Evolutionary conservation across 1,284 basidiomycete species (phyloP).

Genomic region (Crucibulum parvulum): DNA sequence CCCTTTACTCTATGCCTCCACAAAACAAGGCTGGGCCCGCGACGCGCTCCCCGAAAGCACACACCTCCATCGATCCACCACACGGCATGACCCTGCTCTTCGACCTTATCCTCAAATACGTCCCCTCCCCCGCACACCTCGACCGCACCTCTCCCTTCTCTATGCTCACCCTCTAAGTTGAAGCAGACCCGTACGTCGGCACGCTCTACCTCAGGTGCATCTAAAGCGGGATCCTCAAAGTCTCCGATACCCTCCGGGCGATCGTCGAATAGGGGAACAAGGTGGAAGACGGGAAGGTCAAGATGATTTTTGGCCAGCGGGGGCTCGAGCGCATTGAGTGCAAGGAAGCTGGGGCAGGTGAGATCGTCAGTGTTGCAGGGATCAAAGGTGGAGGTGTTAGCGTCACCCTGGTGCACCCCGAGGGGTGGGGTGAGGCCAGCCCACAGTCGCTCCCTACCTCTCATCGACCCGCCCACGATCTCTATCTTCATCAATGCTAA

Average conservation of each 20-base stretch:
- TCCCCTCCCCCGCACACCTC: constrained; percentile 46
- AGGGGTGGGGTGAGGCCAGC: constrained; percentile 49
- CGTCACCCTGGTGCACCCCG: constrained; percentile 46
- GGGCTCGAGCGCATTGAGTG: constrained; percentile 49
- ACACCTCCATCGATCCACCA: constrained; percentile 11
- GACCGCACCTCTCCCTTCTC: constrained; percentile 45
- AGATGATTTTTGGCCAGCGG: constrained; percentile 45
- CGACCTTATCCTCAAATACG: constrained; percentile 49
- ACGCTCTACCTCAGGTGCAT: constrained; percentile 51
- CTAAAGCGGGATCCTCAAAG: constrained; percentile 42
- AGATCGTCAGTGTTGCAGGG: constrained; percentile 36
- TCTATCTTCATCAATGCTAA: constrained; percentile 31
- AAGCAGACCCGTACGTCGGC: constrained; percentile 49
- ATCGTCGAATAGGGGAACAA: constrained; percentile 46
- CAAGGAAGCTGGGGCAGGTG: constrained; percentile 38
- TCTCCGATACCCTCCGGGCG: constrained; percentile 46
- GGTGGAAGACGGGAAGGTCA: constrained; percentile 53
- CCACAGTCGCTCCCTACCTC: constrained; percentile 48
- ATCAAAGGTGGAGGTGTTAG: constrained; percentile 53
- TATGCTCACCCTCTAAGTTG: constrained; percentile 52
- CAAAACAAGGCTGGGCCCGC: constrained; percentile 55
- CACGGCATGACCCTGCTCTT: constrained; percentile 48
- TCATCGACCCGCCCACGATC: constrained; percentile 56
- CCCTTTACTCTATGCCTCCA: constrained; percentile 53
- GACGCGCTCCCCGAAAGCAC: constrained; percentile 15